Conservation (phyloP, 2,329 filamentous ascomycete genomes). For the Cercospora brassicicola region DNA sequence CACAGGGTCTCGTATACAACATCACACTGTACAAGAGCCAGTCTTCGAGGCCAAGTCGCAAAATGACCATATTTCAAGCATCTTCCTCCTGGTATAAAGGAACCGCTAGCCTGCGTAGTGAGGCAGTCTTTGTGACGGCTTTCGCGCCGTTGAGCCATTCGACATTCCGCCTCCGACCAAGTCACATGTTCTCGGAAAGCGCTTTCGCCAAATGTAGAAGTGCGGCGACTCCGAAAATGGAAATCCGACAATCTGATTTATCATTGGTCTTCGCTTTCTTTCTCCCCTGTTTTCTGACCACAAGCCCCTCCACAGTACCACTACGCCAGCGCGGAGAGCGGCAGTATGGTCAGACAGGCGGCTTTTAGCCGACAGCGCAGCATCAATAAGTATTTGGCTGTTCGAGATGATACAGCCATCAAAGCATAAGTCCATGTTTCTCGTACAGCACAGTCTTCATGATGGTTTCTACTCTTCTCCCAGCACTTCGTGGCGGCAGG, state of each 20-base stretch:
- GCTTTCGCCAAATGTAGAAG: background rate
- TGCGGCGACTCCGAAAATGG: background rate
- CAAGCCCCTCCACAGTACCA: background rate
- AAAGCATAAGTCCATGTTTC: background rate
- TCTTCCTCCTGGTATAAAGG: background rate
- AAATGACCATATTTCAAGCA: background rate
- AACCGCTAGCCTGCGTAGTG: background rate
- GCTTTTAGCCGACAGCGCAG: background rate
- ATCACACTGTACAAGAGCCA: background rate
- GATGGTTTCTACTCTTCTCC: slow-evolving; percentile 17
- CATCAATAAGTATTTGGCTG: background rate
- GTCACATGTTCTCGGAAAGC: background rate
- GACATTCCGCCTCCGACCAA: background rate
- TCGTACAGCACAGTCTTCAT: background rate
- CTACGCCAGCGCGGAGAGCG: background rate
- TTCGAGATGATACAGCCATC: background rate
- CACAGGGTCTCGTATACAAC: background rate
- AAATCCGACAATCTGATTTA: background rate
- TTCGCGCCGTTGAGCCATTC: background rate
- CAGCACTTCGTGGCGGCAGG: slow-evolving; percentile 16
- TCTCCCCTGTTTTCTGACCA: background rate
- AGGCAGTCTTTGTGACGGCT: background rate
- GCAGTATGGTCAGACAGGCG: background rate
- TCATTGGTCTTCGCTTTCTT: background rate
- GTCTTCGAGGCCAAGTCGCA: background rate